These are phyloP conservation scores for Wickerhamomyces tratensis DNA, from an alignment of 805 yeast species.

Conservation along the genomic window DNA sequence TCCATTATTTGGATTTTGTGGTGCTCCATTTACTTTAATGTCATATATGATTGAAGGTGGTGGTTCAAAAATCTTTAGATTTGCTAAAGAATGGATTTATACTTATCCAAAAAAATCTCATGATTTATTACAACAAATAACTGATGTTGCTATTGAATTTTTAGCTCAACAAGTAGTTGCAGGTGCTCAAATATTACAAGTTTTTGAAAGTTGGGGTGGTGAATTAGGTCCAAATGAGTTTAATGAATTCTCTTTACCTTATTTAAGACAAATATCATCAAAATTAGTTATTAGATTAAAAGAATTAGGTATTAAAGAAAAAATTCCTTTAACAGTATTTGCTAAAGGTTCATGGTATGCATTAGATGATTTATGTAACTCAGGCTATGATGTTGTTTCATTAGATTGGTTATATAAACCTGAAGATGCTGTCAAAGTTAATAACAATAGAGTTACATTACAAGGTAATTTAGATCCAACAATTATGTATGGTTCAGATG, in stretches of 20 bases:
- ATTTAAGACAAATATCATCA: conserved; percentile 63
- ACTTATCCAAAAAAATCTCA: conserved; percentile 67
- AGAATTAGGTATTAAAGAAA: conserved; percentile 62
- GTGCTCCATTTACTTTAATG: conserved; percentile 96
- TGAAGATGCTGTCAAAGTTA: conserved; percentile 67
- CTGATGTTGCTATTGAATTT: conserved; percentile 87
- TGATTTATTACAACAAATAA: conserved; percentile 59
- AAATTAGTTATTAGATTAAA: conserved; percentile 58
- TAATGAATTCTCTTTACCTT: conserved; percentile 82
- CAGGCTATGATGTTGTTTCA: conserved; percentile 83
- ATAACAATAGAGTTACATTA: conserved; percentile 67
- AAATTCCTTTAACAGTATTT: conserved; percentile 80
- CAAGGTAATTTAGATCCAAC: conserved; percentile 98
- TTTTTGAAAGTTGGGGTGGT: conserved; percentile 97
- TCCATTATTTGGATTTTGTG: conserved; percentile 90
- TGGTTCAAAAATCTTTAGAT: conserved; percentile 85
- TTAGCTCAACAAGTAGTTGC: conserved; percentile 92
- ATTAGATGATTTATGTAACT: conserved; percentile 67
- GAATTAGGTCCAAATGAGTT: conserved; percentile 90
- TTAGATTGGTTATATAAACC: conserved; percentile 91
- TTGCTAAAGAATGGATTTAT: conserved; percentile 88
- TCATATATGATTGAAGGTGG: conserved; percentile 98
- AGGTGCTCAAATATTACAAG: conserved; percentile 97
- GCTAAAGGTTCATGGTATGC: conserved; percentile 99
- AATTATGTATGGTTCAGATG: conserved; percentile 82